A percentile compares a stretch with the other conserved stretches of the same genome.
Evolutionary conservation across 352 stramenopile species (phyloP).

Genomic region (Phytophthora hibernalis): DNA sequence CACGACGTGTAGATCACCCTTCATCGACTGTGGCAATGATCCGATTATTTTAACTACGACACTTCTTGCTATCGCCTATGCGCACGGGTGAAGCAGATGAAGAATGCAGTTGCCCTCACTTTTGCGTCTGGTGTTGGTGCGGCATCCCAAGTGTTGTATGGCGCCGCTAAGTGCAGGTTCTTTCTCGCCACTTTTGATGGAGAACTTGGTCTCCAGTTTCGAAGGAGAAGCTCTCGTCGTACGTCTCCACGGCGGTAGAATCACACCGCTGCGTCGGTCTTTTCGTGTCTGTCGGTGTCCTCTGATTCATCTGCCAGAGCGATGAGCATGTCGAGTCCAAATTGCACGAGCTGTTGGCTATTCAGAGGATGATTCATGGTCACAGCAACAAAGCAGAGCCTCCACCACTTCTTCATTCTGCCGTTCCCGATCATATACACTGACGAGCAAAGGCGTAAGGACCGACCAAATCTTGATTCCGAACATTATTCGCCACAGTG

Average conservation of each 20-base stretch:
- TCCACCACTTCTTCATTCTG: conserved; percentile 67
- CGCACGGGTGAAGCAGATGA: conserved; percentile 23
- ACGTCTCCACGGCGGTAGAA: conserved; percentile 27
- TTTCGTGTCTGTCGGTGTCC: conserved; percentile 36
- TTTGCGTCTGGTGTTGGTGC: conserved; percentile 24
- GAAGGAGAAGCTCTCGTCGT: conserved; percentile 3
- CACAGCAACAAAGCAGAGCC: conserved; percentile 63
- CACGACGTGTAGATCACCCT: conserved; percentile 26
- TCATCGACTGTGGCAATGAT: neutral
- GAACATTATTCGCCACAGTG: conserved; percentile 57
- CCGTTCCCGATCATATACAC: conserved; percentile 50
- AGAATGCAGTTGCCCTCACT: conserved; percentile 27
- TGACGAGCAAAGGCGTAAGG: conserved; percentile 56
- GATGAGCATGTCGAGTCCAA: conserved; percentile 69
- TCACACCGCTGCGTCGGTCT: conserved; percentile 33
- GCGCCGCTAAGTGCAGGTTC: conserved; percentile 56
- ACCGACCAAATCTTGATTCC: conserved; percentile 70
- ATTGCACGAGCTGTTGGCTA: conserved; percentile 71
- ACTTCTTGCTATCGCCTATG: too few relatives aligned
- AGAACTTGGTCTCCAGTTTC: conserved; percentile 3
- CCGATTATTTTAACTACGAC: neutral
- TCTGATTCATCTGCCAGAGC: conserved; percentile 46
- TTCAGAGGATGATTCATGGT: conserved; percentile 65
- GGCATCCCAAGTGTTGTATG: conserved; percentile 49
- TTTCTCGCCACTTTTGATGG: conserved; percentile 10